Evolutionary conservation across 139 green algal species (phyloP), one percentile per base, ranked within the genome.

Genomic region (Chlorella ohadii): DNA sequence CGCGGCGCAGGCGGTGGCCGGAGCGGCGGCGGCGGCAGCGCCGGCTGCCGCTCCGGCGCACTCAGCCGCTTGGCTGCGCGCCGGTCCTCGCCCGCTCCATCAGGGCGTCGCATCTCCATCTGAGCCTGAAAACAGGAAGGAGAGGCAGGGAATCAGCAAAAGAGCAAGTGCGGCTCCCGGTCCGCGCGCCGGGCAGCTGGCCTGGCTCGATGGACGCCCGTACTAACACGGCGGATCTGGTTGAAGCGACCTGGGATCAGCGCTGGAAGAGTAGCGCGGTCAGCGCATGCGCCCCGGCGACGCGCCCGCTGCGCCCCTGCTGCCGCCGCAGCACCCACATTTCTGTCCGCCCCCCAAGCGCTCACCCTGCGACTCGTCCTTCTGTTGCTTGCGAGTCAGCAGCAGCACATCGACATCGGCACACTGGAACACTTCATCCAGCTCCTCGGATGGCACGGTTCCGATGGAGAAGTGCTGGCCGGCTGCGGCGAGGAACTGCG

Each of bases 401-500:
- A 56, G 23, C 39, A 89, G 78, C 72, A 95, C 88, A 22, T 86
- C 70, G 44, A 95, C 91, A 56, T 95, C 92, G 6, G 57, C 87
- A 55, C 84, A 91, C 34, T 88, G 87, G 39, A 91, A 95, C 25
- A 88, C 77, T 0, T 87, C 78, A 72, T 94, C 71, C 39, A 95
- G 80, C 70, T 94, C 84, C 22, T 25, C 28, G 20, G 56, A 55
- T 0, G 36, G 16, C 34, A 95, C 67, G 2, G 44, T 33, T 27
- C 67, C 34, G 1, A 90, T 56, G 0, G 0, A 5, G 15, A 93
- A 86, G 47, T 71, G n/a, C 55, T 44, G 17, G n/a, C 25, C 28
- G 55, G 85, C 72, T 20, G 31, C 31, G 41, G 41, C 36, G 61
- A 89, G n/a, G 71, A 95, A 95, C 0, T 71, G 51, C 6, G 55